Evolutionary conservation across 108 stramenopile species (phyloP).

Genomic region (Nannochloropsis granulata): DNA sequence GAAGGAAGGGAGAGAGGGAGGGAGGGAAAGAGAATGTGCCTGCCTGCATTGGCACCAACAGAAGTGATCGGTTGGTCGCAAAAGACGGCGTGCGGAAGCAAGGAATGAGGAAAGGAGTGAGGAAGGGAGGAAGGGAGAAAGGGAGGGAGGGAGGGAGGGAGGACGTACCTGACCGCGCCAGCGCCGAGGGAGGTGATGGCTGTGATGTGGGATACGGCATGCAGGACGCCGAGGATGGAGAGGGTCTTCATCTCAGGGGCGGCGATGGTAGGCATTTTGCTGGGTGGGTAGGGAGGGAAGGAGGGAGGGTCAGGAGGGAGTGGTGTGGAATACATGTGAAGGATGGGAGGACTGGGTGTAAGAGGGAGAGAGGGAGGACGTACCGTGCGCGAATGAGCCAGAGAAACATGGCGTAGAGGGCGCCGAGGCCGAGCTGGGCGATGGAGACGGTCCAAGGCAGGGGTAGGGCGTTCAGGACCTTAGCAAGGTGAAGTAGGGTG

Average conservation of each 20-base stretch:
- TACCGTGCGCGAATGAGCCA: conserved; percentile 22
- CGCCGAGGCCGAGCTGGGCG: conserved; percentile 27
- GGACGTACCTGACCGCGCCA: too few species aligned
- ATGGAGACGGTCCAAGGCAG: conserved; percentile 32
- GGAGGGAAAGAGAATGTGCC: conserved; percentile 18
- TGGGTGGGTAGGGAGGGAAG: not conserved
- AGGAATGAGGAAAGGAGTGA: not conserved
- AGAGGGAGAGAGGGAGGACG: conserved; percentile 8
- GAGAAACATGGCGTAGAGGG: conserved; percentile 17
- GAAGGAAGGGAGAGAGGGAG: conserved; percentile 54
- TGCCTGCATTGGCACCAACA: not conserved
- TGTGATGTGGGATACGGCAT: too few species aligned
- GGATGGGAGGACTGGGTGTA: not conserved
- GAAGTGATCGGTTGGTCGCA: not conserved
- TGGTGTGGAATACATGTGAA: not conserved
- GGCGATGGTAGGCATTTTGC: too few species aligned
- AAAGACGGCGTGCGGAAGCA: not conserved
- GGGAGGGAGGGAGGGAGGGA: too few species aligned
- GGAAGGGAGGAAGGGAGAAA: too few species aligned
- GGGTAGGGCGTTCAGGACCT: conserved; percentile 20
- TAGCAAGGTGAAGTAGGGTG: not conserved
- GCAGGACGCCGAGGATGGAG: too few species aligned
- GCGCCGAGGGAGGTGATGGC: too few species aligned
- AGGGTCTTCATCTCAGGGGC: too few species aligned
- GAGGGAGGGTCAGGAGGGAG: not conserved